Evolutionary conservation across 441 rosid genomes (phyloP).

Genomic region (Populus hybrid): DNA sequence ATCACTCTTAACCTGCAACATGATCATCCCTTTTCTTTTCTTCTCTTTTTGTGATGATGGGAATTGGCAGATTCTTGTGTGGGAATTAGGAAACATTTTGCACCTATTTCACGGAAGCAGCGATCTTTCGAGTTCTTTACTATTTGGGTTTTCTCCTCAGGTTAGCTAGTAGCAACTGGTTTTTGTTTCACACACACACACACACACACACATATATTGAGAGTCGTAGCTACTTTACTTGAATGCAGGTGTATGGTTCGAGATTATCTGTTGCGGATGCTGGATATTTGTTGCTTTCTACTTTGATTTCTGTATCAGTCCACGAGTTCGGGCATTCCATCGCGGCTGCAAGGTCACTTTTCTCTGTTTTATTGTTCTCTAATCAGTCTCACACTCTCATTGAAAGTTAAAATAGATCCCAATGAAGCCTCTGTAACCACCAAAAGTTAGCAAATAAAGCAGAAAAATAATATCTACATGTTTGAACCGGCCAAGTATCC

Average conservation of each 20-base stretch:
- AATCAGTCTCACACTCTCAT: background rate
- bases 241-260: slow-evolving; percentile 35
- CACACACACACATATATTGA: background rate
- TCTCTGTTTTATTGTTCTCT: background rate
- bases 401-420: background rate
- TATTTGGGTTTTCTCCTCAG: slow-evolving; percentile 43
- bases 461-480: background rate
- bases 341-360: slow-evolving; percentile 72
- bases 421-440: too few species aligned
- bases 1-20: slow-evolving; percentile 3
- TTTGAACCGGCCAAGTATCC: background rate
- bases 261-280: slow-evolving; percentile 52
- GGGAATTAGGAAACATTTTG: slow-evolving; percentile 21
- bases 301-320: slow-evolving; percentile 59
- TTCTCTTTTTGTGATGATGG: background rate
- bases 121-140: slow-evolving; percentile 16
- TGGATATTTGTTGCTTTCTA: slow-evolving; percentile 48
- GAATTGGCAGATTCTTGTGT: slow-evolving; percentile 34
- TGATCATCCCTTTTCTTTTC: background rate
- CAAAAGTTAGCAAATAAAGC: too few species aligned
- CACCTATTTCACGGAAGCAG: slow-evolving; percentile 23
- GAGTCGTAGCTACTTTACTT: background rate
- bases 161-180: slow-evolving; percentile 16
- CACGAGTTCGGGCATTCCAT: slow-evolving; percentile 90
- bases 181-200: too few species aligned